These are phyloP conservation scores for Tricholoma saponaceum DNA, from an alignment of 768 basidiomycete genomes.

Conservation along the genomic window DNA sequence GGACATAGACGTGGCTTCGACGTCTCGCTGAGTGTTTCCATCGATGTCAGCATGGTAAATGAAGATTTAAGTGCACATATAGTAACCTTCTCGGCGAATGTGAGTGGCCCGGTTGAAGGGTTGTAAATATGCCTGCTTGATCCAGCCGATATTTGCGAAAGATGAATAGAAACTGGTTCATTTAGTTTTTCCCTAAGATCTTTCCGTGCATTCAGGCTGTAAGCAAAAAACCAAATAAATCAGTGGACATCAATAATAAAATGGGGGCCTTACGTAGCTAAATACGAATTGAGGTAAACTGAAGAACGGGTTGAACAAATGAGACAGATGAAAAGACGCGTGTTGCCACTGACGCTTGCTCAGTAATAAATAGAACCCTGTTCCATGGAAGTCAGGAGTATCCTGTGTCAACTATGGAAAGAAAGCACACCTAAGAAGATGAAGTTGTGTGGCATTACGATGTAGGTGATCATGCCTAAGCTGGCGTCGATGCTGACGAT, in stretches of 20 bases:
- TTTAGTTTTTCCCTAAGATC: conserved; percentile 31
- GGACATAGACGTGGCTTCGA: conserved; percentile 10
- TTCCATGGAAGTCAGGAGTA: background rate
- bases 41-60: background rate
- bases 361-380: conserved; percentile 46
- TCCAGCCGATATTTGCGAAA: conserved; percentile 30
- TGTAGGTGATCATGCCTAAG: conserved; percentile 42
- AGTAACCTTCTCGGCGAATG: conserved; percentile 9
- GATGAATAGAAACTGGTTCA: conserved; percentile 37
- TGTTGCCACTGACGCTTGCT: conserved; percentile 41
- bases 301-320: background rate
- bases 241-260: background rate
- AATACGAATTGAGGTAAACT: conserved; percentile 58
- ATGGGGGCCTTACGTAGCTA: conserved; percentile 32
- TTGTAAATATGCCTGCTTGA: background rate
- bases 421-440: conserved; percentile 43
- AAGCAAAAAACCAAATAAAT: background rate
- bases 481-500: conserved; percentile 40
- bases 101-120: background rate
- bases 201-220: conserved; percentile 43
- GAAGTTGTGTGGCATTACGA: conserved; percentile 51
- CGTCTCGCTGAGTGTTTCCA: background rate
- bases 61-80: background rate
- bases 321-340: background rate
- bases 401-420: background rate